Evolutionary conservation across 345 rosid species (phyloP), one percentile per base, ranked within the genome.

Genomic region (Arabidopsis arenosa): DNA sequence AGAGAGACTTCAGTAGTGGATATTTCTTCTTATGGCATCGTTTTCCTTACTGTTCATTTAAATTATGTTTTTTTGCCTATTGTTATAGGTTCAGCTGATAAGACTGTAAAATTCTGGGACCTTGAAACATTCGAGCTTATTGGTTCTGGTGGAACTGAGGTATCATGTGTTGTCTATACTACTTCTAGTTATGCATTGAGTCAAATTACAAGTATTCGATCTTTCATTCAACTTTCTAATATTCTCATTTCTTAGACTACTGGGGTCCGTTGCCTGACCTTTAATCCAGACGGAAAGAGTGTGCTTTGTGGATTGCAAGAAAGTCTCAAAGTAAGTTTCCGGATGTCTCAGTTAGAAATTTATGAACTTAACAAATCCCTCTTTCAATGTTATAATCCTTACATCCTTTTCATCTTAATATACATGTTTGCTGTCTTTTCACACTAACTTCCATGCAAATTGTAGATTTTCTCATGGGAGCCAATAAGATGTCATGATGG

Each of bases 91-190:
- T 96, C 99, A 69, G 90, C 99, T 80, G 99, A 96, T 78, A 88
- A 91, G 83, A 96, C 99, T 41, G 95, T 96, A 14, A 96, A 93
- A 82, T 96, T 89, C 78, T 96, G 97, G 98, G 99, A 96, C 84
- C 98, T 96, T 66, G 99, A 93, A 81, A 90, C 97, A 51, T 96
- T 96, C 74, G 99, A 96, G 84, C 87, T 91, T 39, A 93, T 93
- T 72, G 97, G 93, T 79, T 87, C 98, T 57, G 88, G 93, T 75
- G 98, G 90, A 69, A 89, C 94, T 35, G 98, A 93, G 99, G 99
- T 96, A 87, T 55, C 54, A 80, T 59, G 49, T 73, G 80, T 61
- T 44, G 26, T 66, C 35, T 70, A 15, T 28, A 63, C 54, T 63
- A 11, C 64, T 60, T 48, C 52, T 15, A 40, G 5, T 66, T 65